These are phyloP conservation scores for Samsoniella hepiali DNA, from an alignment of 2,329 filamentous ascomycete species.

Conservation along the genomic window DNA sequence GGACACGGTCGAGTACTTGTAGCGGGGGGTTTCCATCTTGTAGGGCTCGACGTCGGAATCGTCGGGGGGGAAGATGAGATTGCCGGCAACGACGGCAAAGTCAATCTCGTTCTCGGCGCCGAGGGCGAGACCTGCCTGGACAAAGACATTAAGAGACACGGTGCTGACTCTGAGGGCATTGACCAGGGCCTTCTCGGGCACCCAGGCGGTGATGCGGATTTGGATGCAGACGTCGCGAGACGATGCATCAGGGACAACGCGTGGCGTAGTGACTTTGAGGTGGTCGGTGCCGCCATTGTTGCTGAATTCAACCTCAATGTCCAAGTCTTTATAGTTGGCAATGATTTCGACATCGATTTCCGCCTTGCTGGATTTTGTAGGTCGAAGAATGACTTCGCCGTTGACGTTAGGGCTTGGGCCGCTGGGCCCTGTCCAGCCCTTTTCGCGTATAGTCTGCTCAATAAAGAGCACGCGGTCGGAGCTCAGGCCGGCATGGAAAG, in stretches of 20 bases:
- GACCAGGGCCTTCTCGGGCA: constrained; percentile 40
- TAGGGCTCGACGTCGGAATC: constrained; percentile 32
- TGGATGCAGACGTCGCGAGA: constrained; percentile 43
- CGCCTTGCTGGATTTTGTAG: constrained; percentile 31
- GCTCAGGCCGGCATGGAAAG: constrained; percentile 33
- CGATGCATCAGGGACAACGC: constrained; percentile 26
- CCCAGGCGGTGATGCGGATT: constrained; percentile 45
- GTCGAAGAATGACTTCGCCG: constrained; percentile 46
- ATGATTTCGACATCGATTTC: constrained; percentile 43
- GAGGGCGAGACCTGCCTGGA: constrained; percentile 41
- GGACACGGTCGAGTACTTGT: constrained; percentile 41
- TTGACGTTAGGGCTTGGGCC: constrained; percentile 34
- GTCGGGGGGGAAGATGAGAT: constrained; percentile 34
- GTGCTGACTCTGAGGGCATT: constrained; percentile 35
- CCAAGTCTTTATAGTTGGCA: constrained; percentile 43
- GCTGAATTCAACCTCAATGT: constrained; percentile 33
- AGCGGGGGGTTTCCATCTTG: constrained; percentile 40
- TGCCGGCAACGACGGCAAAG: constrained; percentile 38
- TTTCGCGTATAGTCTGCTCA: constrained; percentile 34
- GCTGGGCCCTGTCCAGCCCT: constrained; percentile 22
- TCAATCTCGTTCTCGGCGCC: constrained; percentile 27
- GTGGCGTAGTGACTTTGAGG: constrained; percentile 40
- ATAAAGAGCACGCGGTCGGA: constrained; percentile 37
- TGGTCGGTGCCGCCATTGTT: constrained; percentile 30
- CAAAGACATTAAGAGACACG: constrained; percentile 38